These are phyloP conservation scores for Reticulascus tulasneorum DNA, from an alignment of 2,329 filamentous ascomycete species.

Conservation along the genomic window DNA sequence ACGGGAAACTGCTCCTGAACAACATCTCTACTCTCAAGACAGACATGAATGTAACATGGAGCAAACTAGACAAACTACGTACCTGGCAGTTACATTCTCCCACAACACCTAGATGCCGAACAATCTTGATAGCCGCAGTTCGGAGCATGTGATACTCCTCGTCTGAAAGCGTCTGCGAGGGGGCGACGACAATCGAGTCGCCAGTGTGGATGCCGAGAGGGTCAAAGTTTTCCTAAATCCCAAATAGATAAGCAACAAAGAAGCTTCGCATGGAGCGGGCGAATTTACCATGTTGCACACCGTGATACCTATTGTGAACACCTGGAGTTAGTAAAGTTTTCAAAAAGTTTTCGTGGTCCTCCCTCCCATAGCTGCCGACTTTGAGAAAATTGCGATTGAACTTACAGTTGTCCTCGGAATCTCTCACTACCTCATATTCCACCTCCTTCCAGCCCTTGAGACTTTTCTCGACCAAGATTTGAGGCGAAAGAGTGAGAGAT, in stretches of 20 bases:
- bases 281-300: conserved; percentile 18
- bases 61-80: too few species aligned
- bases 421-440: conserved; percentile 96
- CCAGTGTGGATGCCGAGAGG: conserved; percentile 96
- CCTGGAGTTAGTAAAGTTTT: too few species aligned
- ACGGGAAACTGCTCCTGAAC: too few species aligned
- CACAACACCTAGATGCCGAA: conserved; percentile 92
- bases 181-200: conserved; percentile 97
- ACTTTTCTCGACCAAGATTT: conserved; percentile 97
- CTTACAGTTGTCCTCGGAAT: conserved; percentile 98
- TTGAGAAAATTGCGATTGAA: too few species aligned
- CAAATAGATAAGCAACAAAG: too few species aligned
- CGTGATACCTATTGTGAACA: too few species aligned
- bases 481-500: conserved; percentile 87
- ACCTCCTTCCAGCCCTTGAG: conserved; percentile 99
- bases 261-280: too few species aligned
- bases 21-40: too few species aligned
- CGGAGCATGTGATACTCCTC: conserved; percentile 99
- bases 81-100: conserved; percentile 98
- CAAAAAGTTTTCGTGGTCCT: too few species aligned
- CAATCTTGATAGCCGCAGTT: conserved; percentile 95
- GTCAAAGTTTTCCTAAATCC: conserved; percentile 99
- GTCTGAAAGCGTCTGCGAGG: conserved; percentile 93
- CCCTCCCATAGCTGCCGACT: conserved; percentile 66
- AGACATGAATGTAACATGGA: too few species aligned